Base-by-base conservation (phyloP, 495 filamentous ascomycete species). In the Ascodesmis nigricans region DNA sequence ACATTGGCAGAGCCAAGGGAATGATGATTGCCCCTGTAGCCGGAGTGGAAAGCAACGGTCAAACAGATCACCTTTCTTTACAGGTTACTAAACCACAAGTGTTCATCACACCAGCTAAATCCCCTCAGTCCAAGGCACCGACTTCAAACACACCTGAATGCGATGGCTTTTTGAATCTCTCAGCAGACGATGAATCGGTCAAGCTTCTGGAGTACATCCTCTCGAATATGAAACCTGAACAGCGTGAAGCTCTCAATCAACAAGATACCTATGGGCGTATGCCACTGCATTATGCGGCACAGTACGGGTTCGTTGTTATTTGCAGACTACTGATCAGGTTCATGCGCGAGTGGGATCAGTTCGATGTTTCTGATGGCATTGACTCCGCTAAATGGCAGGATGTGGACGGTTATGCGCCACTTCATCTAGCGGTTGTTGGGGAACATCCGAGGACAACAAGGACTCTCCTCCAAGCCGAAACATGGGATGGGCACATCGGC, bases 221-320 rank as follows among this genome's bases (percentile, higher is more conserved):
- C 9, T 67, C 79, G 15, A 55, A 63, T 4, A 62, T 97, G 25
- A 61, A 59, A n/a, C 63, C 66, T 1, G 49, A 65, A 7, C 87
- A 95, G 41, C 65, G 74, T 7, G 33, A 46, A n/a, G 72, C 77
- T 3, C 52, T 97, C 15, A 56, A 64, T 28, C 63, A 64, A 14
- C 70, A 62, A 36, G 87, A 97, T 57, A 50, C 67, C 1, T 77
- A 82, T 31, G 82, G 81, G 3, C 78, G 87, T 6, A 69, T 81
- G 21, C 81, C 87, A 17, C 60, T 97, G 18, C 87, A 97, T 50
- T 97, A 97, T 54, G 84, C 80, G 3, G 87, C 87, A 0, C 80
- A 93, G 55, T 91, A 87, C 52, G 87, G 87, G 2, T 78, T 92
- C 45, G 76, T 78, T 16, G 67, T 74, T 29, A 71, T 93, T 5